Base-by-base conservation (phyloP, 2,329 filamentous ascomycete genomes). In the Exophiala sideris region DNA sequence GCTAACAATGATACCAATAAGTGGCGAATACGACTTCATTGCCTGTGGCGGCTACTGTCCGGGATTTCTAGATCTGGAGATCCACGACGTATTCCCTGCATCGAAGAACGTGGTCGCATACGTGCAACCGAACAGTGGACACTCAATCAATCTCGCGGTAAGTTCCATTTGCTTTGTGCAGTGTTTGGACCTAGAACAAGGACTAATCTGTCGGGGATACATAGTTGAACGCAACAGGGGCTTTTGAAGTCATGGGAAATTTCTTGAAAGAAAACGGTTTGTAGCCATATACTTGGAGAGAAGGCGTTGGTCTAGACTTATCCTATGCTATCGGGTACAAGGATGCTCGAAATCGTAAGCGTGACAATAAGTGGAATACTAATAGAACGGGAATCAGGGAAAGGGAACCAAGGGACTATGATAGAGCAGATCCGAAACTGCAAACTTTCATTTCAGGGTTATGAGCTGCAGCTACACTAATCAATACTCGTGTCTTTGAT, bases 1-100 rank as follows among this genome's bases (percentile, higher is more conserved):
- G 24, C 24, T 29, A 29, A 29, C 24, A 8, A 29, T 5, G 7
- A 29, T 29, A 8, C 7, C 24, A 8, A 5, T 29, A 5, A 50
- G 38, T 39, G 54, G 54, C 11, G 50, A 57, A 32, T 54, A 32
- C 33, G 54, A 57, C 34, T 50, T 42, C 18, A 48, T 57, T 32
- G 24, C 52, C 11, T 57, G 54, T 41, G 54, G 50, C 7, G 54
- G 54, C 7, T 54, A 54, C 38, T 57, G 50, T 40, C 50, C 54
- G 38, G 51, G 45, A 10, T 44, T 47, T 29, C 32, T 57, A 3
- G 51, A 54, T 9, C 10, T 14, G 34, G 32, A 21, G 8, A 36
- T 48, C n/a, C 14, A 14, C 16, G 18, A 40, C 14, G 20, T 54
- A 11, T 57, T 54, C 36, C 44, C 54, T 29, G 50, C 32, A n/a